Evolutionary conservation across 2,329 filamentous ascomycete genomes (phyloP), one percentile per base, ranked within the genome.

Genomic region (Cladosporium velox): DNA sequence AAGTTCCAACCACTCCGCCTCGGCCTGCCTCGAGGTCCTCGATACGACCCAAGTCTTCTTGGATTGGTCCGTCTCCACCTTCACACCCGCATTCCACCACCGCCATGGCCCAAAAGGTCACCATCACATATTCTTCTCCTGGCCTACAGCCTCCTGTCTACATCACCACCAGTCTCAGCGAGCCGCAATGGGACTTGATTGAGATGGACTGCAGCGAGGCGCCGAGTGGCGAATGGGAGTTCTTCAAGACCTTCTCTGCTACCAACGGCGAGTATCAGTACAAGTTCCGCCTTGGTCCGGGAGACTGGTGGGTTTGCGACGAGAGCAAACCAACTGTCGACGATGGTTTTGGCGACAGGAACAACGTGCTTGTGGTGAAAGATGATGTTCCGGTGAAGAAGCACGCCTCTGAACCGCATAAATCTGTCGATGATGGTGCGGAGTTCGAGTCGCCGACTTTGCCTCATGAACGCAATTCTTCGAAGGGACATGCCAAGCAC

Each of bases 271-370:
- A 86, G 66, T 86, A 91, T 70, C 87, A 91, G 72, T 93, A 92
- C 83, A 93, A 92, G 77, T 90, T 93, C 71, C 85, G 89, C 34
- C 80, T 90, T 41, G 90, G 89, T 11, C 76, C 82, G 24, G 86
- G 86, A 58, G 85, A 91, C 69, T 91, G 88, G 86, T 91, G 90
- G 90, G 81, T 88, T 28, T 77, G 91, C 55, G 86, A 92, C 70
- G 87, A 91, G 66, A 81, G 80, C 54, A 81, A 83, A 64, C 84
- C 86, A 15, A 87, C 82, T 64, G 84, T 80, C 26, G 80, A 80
- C 21, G 85, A 86, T 71, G 79, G 80, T n/a, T 69, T 72, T 8
- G 85, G 85, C 55, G 85, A 86, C 71, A 77, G 78, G 68, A 86
- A 87, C 77, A 87, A 87, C 70, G 72, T 84, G 55, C 72, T 85